Conservation (phyloP, 148 eudicot species). For the Vaccinium darrowii region DNA sequence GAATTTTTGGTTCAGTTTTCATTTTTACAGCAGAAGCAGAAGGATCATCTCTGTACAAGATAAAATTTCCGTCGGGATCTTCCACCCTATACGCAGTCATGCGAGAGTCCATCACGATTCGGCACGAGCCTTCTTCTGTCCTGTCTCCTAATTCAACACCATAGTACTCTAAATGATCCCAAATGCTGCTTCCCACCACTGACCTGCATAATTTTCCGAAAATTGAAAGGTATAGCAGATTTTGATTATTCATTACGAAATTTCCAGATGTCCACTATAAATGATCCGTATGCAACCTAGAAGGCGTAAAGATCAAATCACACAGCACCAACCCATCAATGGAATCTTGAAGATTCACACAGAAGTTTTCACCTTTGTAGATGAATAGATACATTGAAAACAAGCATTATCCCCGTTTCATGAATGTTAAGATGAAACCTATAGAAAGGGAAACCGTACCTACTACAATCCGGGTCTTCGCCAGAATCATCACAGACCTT, state of each 20-base stretch:
- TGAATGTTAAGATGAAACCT: background rate
- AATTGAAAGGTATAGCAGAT: background rate
- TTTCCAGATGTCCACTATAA: background rate
- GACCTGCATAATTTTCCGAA: slow-evolving; percentile 51
- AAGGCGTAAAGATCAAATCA: background rate
- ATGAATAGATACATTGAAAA: background rate
- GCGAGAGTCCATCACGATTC: slow-evolving; percentile 52
- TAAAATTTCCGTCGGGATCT: slow-evolving; percentile 63
- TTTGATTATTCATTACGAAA: background rate
- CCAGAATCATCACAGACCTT: slow-evolving; percentile 86
- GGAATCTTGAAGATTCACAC: background rate
- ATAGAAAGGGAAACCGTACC: slow-evolving; percentile 36
- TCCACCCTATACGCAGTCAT: slow-evolving; percentile 37
- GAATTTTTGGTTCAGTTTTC: slow-evolving; percentile 20
- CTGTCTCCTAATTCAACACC: slow-evolving; percentile 69
- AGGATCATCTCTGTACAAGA: slow-evolving; percentile 43
- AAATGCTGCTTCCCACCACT: slow-evolving; percentile 75
- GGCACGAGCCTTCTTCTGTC: slow-evolving; percentile 51
- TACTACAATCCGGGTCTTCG: slow-evolving; percentile 92
- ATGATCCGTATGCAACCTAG: background rate
- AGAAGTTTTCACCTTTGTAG: background rate
- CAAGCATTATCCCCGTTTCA: background rate
- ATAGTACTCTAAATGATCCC: slow-evolving; percentile 73
- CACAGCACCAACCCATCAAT: background rate
- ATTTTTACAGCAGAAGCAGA: slow-evolving; percentile 28